A percentile compares a stretch with the other conserved stretches of the same genome.
Evolutionary conservation across 306 rosid genomes (phyloP).

Genomic region (Fagus crenata): DNA sequence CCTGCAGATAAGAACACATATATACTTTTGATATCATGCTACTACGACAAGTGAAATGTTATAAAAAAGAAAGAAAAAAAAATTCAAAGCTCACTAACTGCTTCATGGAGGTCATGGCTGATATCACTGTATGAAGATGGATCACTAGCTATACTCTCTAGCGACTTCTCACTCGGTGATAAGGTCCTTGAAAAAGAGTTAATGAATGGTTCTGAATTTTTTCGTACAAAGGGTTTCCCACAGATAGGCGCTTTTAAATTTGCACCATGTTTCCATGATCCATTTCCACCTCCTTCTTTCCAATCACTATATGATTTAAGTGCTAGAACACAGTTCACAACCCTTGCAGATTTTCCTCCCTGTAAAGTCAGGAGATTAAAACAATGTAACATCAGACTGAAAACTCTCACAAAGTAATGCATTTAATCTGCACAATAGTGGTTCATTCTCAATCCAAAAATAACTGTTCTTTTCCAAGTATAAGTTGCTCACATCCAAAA

Average conservation of each 20-base stretch:
- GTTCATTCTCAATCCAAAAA: background rate
- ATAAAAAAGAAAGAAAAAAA: conserved; percentile 11
- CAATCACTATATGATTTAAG: conserved; percentile 67
- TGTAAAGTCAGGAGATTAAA: conserved; percentile 21
- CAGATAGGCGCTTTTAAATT: conserved; percentile 48
- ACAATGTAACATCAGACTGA: conserved; percentile 16
- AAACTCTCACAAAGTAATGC: background rate
- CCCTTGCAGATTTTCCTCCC: conserved; percentile 89
- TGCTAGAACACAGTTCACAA: conserved; percentile 77
- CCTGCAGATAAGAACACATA: conserved; percentile 45
- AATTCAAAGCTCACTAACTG: conserved; percentile 50
- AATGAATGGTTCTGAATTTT: conserved; percentile 66
- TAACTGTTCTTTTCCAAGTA: background rate
- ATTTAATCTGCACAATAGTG: background rate
- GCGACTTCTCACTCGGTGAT: conserved; percentile 44
- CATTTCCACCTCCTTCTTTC: conserved; percentile 65
- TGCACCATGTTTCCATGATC: conserved; percentile 60
- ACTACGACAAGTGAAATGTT: conserved; percentile 7
- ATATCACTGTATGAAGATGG: conserved; percentile 39
- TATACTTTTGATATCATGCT: conserved; percentile 3
- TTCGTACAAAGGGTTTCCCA: conserved; percentile 46
- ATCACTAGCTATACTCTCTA: conserved; percentile 49
- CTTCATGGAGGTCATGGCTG: conserved; percentile 44
- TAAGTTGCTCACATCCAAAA: background rate
- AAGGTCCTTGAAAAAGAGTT: conserved; percentile 45